A percentile compares a stretch with the other conserved stretches of the same genome.
These are phyloP conservation scores for Globisporangium solare DNA, from an alignment of 352 stramenopile species.

Conservation along the genomic window DNA sequence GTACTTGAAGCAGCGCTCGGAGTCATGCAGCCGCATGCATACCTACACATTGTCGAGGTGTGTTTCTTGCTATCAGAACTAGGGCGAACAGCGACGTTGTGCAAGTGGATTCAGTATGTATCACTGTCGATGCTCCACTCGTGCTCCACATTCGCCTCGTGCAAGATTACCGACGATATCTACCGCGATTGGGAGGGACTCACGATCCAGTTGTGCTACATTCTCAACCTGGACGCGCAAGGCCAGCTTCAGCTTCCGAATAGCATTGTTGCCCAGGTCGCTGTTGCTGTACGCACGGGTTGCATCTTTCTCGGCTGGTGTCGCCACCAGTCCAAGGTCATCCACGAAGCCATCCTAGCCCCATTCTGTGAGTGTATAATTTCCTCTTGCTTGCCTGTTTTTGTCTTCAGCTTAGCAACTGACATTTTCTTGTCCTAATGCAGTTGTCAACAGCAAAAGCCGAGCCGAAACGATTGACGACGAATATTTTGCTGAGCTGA, in stretches of 20 bases:
- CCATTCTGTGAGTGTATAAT: constrained; percentile 43
- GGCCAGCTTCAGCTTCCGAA: constrained; percentile 47
- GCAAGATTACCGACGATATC: constrained; percentile 65
- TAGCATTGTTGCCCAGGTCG: constrained; percentile 49
- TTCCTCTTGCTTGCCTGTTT: not conserved
- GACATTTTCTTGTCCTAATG: constrained; percentile 1
- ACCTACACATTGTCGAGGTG: constrained; percentile 78
- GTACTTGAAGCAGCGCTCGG: constrained; percentile 72
- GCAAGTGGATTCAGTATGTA: constrained; percentile 82
- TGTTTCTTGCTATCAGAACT: constrained; percentile 76
- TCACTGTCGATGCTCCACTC: constrained; percentile 77
- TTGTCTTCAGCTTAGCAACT: not conserved
- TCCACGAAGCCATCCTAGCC: constrained; percentile 54
- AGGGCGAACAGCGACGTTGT: constrained; percentile 39
- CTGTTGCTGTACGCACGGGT: constrained; percentile 65
- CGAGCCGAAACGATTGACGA: constrained; percentile 16
- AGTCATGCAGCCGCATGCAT: constrained; percentile 77
- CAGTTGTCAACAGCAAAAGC: constrained; percentile 21
- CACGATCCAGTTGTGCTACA: constrained; percentile 77
- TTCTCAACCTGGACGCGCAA: constrained; percentile 63
- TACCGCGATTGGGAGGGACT: constrained; percentile 82
- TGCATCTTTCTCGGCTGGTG: constrained; percentile 77
- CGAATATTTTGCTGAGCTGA: constrained; percentile 35
- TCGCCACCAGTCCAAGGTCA: constrained; percentile 48
- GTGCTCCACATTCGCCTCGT: constrained; percentile 73